Base-by-base conservation (phyloP, 73 alveolate species). In the Blepharisma stoltei region DNA sequence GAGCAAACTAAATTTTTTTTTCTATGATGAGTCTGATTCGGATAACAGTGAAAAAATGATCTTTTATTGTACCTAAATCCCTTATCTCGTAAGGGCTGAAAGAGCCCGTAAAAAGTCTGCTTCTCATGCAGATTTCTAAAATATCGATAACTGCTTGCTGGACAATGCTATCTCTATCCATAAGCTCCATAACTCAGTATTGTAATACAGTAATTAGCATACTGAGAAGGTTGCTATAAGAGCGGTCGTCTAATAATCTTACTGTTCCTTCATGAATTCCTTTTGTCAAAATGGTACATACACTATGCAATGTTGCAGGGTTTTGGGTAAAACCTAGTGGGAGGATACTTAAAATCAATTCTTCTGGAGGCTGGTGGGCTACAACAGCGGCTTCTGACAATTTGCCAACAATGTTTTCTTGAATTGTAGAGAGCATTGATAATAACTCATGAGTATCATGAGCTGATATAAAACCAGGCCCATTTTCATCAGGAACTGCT, bases 141-240 rank as follows among this genome's bases (percentile, higher is more conserved):
- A 90, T 67, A 18, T 90, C 94, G 3, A 93, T 92, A 6, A 86
- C 83, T 38, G 91, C 55, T 23, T 85, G 83, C 78, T 90, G 78
- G 11, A 90, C 81, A 69, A 77, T 85, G 20, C 84, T 60, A 84
- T 93, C 98, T 43, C 54, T 14, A 37, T 88, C 90, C 43, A 90
- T 88, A 67, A 86, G 80, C 73, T 93, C 98, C 20, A 82, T 78
- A 0, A 92, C 84, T 94, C 95, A 93, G 54, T 83, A 87, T 54
- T 90, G 82, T 6, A 93, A 78, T 68, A 85, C 55, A 21, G 78
- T 55, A n/a, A 88, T 20, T 6, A 80, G 53, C 18, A 84, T 48
- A 18, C 79, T 86, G 4, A 80, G 83, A 9, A 88, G 50, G 32
- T 78, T 53, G 50, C 54, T 78, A 71, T 88, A 84, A 7, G 54